Conservation (phyloP, 75 land plant genomes). For the Cupressus sempervirens region DNA sequence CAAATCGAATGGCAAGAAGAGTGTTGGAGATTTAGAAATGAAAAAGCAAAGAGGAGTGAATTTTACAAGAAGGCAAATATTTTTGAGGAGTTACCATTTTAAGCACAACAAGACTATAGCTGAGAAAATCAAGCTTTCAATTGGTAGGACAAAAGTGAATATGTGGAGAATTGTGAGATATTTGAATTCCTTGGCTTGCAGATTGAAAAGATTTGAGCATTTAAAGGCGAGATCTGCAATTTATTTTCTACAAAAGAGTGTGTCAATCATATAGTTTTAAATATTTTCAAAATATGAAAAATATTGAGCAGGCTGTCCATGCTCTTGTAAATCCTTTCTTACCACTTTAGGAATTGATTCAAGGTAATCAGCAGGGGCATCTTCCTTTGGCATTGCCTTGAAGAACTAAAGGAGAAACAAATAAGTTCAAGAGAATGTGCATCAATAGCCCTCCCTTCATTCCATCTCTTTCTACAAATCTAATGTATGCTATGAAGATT, state of each 20-base stretch:
- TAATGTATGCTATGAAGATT: too few species aligned
- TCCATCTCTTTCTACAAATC: too few species aligned
- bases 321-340: too few species aligned
- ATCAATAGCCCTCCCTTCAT: too few species aligned
- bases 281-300: too few species aligned
- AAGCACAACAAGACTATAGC: constrained; percentile 23
- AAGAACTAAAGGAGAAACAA: too few species aligned
- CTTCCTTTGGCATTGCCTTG: too few species aligned
- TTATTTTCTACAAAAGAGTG: neutral
- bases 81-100: constrained; percentile 54
- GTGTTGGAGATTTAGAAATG: neutral
- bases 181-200: neutral
- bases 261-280: too few species aligned
- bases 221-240: neutral
- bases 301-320: too few species aligned
- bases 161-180: neutral
- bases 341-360: too few species aligned
- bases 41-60: neutral
- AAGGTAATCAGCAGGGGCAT: too few species aligned
- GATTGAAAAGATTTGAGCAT: neutral
- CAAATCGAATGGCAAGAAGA: neutral
- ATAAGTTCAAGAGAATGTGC: too few species aligned
- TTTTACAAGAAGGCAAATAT: constrained; percentile 42
- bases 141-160: constrained; percentile 3
- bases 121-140: constrained; percentile 23